A percentile compares a stretch with the other conserved stretches of the same genome.
These are phyloP conservation scores for Neofusicoccum ribis DNA, from an alignment of 2,329 filamentous ascomycete species.

Conservation along the genomic window DNA sequence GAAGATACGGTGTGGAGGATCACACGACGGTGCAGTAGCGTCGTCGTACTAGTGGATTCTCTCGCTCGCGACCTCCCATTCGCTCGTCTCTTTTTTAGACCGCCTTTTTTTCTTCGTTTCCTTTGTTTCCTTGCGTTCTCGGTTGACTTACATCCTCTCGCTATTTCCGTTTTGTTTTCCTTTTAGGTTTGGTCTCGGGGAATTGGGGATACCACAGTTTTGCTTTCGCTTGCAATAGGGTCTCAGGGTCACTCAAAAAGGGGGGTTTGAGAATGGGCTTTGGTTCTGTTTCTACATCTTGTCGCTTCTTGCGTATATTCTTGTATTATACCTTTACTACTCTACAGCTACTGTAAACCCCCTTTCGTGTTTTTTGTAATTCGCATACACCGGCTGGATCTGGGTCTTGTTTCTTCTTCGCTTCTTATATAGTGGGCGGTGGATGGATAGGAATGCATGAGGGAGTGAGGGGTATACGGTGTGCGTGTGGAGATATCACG, in stretches of 20 bases:
- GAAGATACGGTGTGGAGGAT: conserved; percentile 18
- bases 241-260: no score
- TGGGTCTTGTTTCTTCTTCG: not conserved
- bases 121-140: not conserved
- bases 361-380: no score
- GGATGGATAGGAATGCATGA: not conserved
- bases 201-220: no score
- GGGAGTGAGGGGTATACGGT: not conserved
- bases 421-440: not conserved
- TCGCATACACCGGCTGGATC: not conserved
- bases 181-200: not conserved
- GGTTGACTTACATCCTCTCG: not conserved
- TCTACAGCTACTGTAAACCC: no score
- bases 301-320: no score
- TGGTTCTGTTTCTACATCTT: no score
- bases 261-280: no score
- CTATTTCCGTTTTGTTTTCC: not conserved
- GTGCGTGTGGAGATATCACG: not conserved
- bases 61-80: not conserved
- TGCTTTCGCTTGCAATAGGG: no score
- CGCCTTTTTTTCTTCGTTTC: not conserved
- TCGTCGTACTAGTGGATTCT: not conserved
- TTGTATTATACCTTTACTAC: no score
- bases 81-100: not conserved
- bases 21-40: conserved; percentile 16